A percentile compares a stretch with the other conserved stretches of the same genome.
These are phyloP conservation scores for Poteriospumella lacustris DNA, from an alignment of 108 stramenopile genomes.

Conservation along the genomic window DNA sequence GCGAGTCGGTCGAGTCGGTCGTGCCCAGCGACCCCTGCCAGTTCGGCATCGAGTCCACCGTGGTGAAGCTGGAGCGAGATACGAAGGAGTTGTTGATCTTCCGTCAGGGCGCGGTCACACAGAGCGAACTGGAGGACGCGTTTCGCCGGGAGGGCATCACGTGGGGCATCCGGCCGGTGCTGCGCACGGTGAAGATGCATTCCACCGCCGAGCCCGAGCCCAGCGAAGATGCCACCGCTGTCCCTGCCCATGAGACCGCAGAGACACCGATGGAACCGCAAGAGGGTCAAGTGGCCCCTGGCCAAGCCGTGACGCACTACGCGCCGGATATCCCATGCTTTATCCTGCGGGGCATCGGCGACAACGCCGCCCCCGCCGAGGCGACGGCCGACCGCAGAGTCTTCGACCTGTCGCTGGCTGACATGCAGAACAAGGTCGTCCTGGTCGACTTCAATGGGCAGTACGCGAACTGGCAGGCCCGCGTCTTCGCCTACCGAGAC, in stretches of 20 bases:
- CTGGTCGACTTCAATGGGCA: slow-evolving; percentile 3
- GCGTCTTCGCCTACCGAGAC: slow-evolving; percentile 10
- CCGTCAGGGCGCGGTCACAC: slow-evolving; percentile 40
- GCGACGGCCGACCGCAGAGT: background rate
- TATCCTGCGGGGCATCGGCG: slow-evolving; percentile 35
- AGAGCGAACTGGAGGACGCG: slow-evolving; percentile 2
- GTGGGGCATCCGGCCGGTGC: background rate
- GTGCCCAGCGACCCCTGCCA: slow-evolving; percentile 33
- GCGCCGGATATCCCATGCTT: slow-evolving; percentile 81
- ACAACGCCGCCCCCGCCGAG: background rate
- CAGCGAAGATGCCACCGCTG: background rate
- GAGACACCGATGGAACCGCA: too few species aligned
- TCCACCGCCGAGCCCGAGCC: background rate
- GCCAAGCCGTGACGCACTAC: slow-evolving; percentile 88
- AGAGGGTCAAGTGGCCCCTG: slow-evolving; percentile 69
- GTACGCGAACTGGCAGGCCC: background rate
- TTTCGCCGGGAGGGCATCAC: background rate
- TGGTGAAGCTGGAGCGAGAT: slow-evolving; percentile 40
- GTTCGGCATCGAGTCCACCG: slow-evolving; percentile 64
- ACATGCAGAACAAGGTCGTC: background rate
- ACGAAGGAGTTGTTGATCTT: slow-evolving; percentile 22
- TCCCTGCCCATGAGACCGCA: too few species aligned
- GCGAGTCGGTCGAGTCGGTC: background rate
- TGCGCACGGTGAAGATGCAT: background rate
- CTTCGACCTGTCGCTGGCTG: background rate